These are phyloP conservation scores for Pezicula radicicola DNA, from an alignment of 2,329 filamentous ascomycete genomes.

Conservation along the genomic window DNA sequence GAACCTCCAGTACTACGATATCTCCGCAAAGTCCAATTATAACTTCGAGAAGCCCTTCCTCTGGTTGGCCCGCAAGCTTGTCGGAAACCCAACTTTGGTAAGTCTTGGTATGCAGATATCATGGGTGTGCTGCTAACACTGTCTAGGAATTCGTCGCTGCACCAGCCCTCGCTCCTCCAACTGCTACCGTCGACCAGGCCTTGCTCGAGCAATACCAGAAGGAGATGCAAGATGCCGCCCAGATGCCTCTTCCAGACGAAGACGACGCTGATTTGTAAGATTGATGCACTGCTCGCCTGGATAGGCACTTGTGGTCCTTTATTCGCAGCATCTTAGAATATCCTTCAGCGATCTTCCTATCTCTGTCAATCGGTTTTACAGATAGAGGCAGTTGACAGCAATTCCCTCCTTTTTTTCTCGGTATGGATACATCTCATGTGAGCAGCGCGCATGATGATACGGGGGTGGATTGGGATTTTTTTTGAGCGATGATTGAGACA, in stretches of 20 bases:
- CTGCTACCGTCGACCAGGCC: slow-evolving; percentile 81
- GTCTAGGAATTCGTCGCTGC: slow-evolving; percentile 91
- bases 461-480: slow-evolving; percentile 18
- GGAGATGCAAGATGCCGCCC: slow-evolving; percentile 81
- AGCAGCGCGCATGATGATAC: slow-evolving; percentile 17
- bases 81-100: slow-evolving; percentile 86
- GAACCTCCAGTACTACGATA: slow-evolving; percentile 99
- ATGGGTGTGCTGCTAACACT: slow-evolving; percentile 11
- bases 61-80: slow-evolving; percentile 97
- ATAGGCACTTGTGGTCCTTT: slow-evolving; percentile 16
- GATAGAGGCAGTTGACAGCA: slow-evolving; percentile 25
- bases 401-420: slow-evolving; percentile 20
- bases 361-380: slow-evolving; percentile 23
- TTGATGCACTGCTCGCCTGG: slow-evolving; percentile 7
- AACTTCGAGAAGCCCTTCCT: slow-evolving; percentile 99
- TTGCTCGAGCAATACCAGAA: slow-evolving; percentile 79
- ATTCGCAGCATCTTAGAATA: slow-evolving; percentile 30
- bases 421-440: slow-evolving; percentile 21
- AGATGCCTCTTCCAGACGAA: slow-evolving; percentile 90
- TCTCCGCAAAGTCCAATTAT: slow-evolving; percentile 99
- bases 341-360: slow-evolving; percentile 29
- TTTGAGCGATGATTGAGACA: slow-evolving; percentile 25
- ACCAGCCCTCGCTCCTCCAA: slow-evolving; percentile 89
- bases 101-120: slow-evolving; percentile 33
- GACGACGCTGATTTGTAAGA: slow-evolving; percentile 65